Evolutionary conservation across 768 basidiomycete species (phyloP).

Genomic region (Cystofilobasidium ferigula): DNA sequence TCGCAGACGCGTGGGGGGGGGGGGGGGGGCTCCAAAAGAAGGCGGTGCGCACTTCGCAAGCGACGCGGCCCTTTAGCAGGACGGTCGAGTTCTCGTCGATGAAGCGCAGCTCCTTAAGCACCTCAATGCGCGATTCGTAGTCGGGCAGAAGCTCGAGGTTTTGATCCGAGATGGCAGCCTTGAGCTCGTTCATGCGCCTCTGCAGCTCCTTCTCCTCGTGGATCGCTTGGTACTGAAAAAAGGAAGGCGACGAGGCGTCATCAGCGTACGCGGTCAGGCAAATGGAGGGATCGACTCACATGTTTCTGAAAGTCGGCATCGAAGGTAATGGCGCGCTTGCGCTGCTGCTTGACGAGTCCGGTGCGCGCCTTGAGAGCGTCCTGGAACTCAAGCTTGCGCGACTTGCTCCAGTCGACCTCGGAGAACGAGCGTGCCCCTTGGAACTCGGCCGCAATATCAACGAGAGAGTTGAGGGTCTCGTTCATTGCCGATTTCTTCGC

Average conservation of each 20-base stretch:
- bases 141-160: conserved; percentile 93
- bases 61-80: conserved; percentile 87
- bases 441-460: conserved; percentile 52
- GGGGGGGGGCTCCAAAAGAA: background rate
- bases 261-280: background rate
- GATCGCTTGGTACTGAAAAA: conserved; percentile 55
- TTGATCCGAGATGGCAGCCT: conserved; percentile 82
- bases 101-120: conserved; percentile 80
- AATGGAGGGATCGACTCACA: conserved; percentile 45
- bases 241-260: background rate
- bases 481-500: conserved; percentile 55
- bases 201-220: conserved; percentile 68
- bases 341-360: conserved; percentile 43
- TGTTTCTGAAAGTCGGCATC: conserved; percentile 65
- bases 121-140: conserved; percentile 85
- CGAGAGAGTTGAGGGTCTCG: conserved; percentile 48
- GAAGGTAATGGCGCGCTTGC: conserved; percentile 44
- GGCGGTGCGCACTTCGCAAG: conserved; percentile 90
- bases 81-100: conserved; percentile 95
- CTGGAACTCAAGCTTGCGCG: conserved; percentile 82
- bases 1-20: background rate
- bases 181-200: conserved; percentile 63
- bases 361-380: conserved; percentile 59
- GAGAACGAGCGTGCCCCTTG: conserved; percentile 38
- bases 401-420: conserved; percentile 75